These are phyloP conservation scores for Paraphaeosphaeria minitans DNA, from an alignment of 2,329 filamentous ascomycete species.

Conservation along the genomic window DNA sequence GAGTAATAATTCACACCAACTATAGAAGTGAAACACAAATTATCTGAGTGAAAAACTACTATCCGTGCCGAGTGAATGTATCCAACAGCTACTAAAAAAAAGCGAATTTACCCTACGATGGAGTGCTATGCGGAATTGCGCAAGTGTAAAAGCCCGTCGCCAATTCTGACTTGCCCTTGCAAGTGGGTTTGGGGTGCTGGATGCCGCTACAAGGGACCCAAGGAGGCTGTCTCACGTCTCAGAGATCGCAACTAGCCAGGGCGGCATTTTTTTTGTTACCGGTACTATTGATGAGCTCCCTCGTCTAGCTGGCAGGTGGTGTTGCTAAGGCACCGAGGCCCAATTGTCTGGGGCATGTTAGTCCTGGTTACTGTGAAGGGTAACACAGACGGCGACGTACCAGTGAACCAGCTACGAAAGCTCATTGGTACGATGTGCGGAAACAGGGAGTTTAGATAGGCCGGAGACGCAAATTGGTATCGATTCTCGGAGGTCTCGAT, in stretches of 20 bases:
- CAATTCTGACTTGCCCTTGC: not conserved
- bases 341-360: slow-evolving; percentile 28
- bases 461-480: slow-evolving; percentile 65
- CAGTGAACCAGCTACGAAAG: slow-evolving; percentile 48
- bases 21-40: slow-evolving; percentile 1
- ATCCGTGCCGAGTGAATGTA: not conserved
- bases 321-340: slow-evolving; percentile 38
- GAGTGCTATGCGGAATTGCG: not conserved
- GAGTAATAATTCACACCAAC: not conserved
- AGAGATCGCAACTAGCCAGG: too few relatives aligned
- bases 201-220: not conserved
- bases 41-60: not conserved
- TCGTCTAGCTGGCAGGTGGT: not conserved
- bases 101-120: not conserved
- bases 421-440: slow-evolving; percentile 43
- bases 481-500: slow-evolving; percentile 71
- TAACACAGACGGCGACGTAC: slow-evolving; percentile 11
- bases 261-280: not conserved
- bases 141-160: not conserved
- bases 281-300: not conserved
- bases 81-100: not conserved
- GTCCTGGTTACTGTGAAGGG: not conserved
- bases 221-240: too few relatives aligned
- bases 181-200: not conserved
- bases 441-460: slow-evolving; percentile 61